Percentiles rank a stretch among this genome's conserved stretches.
Evolutionary conservation across 768 basidiomycete genomes (phyloP).

Genomic region (Trametes villosa): DNA sequence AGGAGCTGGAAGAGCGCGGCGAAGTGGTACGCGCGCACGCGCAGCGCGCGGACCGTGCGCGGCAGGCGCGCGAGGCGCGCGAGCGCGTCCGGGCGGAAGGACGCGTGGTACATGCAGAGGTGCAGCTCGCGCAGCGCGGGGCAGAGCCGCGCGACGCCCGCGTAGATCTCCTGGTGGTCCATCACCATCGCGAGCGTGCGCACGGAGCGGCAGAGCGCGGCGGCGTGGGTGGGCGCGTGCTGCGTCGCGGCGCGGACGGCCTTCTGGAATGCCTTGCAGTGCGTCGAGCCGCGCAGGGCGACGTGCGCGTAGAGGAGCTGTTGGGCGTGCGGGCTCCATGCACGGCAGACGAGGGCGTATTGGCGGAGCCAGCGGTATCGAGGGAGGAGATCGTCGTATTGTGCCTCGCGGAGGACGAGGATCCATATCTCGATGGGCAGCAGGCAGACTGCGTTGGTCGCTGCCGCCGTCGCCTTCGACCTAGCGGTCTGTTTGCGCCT

Average conservation of each 20-base stretch:
- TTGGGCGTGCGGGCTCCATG: slow-evolving; percentile 11
- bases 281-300: slow-evolving; percentile 4
- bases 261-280: not conserved
- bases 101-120: slow-evolving; percentile 12
- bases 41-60: slow-evolving; percentile 4
- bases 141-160: not conserved
- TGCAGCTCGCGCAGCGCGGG: slow-evolving; percentile 10
- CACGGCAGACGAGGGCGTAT: slow-evolving; percentile 9
- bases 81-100: slow-evolving; percentile 4
- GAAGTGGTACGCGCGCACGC: slow-evolving; percentile 15
- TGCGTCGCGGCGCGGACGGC: not conserved
- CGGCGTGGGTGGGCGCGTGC: not conserved
- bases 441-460: not conserved
- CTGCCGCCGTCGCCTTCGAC: not conserved
- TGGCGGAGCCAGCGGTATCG: slow-evolving; percentile 7
- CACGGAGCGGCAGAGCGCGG: not conserved
- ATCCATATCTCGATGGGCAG: slow-evolving; percentile 9
- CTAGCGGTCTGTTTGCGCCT: not conserved
- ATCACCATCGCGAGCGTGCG: slow-evolving; percentile 7
- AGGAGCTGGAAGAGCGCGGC: slow-evolving; percentile 18
- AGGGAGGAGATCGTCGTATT: slow-evolving; percentile 16
- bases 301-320: slow-evolving; percentile 12
- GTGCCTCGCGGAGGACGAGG: slow-evolving; percentile 4
- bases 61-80: not conserved
- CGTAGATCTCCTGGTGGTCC: slow-evolving; percentile 18